Evolutionary conservation across 805 yeast genomes (phyloP).

Genomic region (Nakazawaea ishiwadae): DNA sequence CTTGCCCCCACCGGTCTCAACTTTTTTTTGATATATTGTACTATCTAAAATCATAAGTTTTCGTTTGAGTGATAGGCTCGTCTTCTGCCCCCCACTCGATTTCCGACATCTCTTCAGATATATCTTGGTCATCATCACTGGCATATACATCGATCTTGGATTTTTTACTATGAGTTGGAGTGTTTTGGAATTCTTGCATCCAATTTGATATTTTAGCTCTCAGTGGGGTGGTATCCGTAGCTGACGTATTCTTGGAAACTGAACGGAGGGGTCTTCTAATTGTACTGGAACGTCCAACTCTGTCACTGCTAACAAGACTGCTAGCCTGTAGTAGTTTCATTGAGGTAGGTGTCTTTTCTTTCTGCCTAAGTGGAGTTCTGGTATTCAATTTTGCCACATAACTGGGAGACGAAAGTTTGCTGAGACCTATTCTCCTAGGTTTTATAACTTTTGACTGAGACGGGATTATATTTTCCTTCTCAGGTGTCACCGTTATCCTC

Average conservation of each 20-base stretch:
- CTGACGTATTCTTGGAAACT: too few species aligned
- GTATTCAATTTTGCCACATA: background rate
- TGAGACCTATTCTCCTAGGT: conserved; percentile 7
- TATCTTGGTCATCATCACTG: conserved; percentile 9
- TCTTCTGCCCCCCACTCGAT: conserved; percentile 1
- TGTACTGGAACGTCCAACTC: background rate
- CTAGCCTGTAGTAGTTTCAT: too few species aligned
- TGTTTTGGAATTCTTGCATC: too few species aligned
- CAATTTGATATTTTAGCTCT: background rate
- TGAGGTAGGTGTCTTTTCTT: background rate
- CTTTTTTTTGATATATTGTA: too few species aligned
- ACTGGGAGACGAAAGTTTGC: conserved; percentile 4
- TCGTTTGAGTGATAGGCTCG: conserved; percentile 1
- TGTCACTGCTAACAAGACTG: background rate
- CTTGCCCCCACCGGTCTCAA: too few species aligned
- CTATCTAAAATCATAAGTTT: conserved; percentile 5
- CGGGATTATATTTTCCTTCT: background rate
- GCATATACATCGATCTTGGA: conserved; percentile 13
- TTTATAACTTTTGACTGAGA: background rate
- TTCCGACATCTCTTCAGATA: conserved; percentile 11
- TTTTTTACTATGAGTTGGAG: background rate
- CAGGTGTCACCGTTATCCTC: background rate
- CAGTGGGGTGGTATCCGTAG: background rate
- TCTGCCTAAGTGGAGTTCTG: background rate
- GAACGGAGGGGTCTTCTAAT: too few species aligned